Evolutionary conservation across 305 asterid species (phyloP).

Genomic region (Solanum chacoense): DNA sequence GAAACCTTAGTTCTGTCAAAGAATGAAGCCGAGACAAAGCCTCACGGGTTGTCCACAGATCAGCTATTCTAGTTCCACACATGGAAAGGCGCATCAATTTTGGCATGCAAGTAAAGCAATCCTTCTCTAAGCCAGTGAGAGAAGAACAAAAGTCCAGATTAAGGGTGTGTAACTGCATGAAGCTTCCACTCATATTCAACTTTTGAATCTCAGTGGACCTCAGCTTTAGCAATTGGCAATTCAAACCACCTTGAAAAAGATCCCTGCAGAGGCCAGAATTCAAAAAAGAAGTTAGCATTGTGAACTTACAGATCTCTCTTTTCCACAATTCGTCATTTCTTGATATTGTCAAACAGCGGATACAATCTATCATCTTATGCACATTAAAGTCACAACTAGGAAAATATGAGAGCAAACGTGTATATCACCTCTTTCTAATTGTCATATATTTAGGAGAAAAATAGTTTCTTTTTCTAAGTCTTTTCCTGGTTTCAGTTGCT

Average conservation of each 20-base stretch:
- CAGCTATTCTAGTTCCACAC: slow-evolving; percentile 23
- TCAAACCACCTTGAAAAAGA: slow-evolving; percentile 10
- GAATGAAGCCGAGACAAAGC: slow-evolving; percentile 19
- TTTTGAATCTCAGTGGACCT: slow-evolving; percentile 14
- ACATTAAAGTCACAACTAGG: not conserved
- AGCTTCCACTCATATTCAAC: slow-evolving; percentile 11
- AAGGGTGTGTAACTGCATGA: slow-evolving; percentile 19
- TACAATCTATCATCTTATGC: not conserved
- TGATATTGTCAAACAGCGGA: not conserved
- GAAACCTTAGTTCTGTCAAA: slow-evolving; percentile 25
- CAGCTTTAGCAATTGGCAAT: slow-evolving; percentile 6
- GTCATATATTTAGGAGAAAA: not conserved
- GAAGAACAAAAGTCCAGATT: slow-evolving; percentile 26
- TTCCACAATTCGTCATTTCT: not conserved
- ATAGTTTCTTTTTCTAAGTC: not conserved
- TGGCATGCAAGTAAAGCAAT: slow-evolving; percentile 22
- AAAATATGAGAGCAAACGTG: not conserved
- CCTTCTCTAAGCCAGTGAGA: slow-evolving; percentile 13
- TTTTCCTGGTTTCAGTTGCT: not conserved
- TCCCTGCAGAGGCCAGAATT: slow-evolving; percentile 12
- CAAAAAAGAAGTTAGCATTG: not conserved
- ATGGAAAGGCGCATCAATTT: slow-evolving; percentile 14
- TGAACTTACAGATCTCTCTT: not conserved
- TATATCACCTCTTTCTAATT: not conserved
- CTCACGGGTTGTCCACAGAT: slow-evolving; percentile 19